These are phyloP conservation scores for Fusarium dimerum DNA, from an alignment of 2,329 filamentous ascomycete genomes.

Conservation along the genomic window DNA sequence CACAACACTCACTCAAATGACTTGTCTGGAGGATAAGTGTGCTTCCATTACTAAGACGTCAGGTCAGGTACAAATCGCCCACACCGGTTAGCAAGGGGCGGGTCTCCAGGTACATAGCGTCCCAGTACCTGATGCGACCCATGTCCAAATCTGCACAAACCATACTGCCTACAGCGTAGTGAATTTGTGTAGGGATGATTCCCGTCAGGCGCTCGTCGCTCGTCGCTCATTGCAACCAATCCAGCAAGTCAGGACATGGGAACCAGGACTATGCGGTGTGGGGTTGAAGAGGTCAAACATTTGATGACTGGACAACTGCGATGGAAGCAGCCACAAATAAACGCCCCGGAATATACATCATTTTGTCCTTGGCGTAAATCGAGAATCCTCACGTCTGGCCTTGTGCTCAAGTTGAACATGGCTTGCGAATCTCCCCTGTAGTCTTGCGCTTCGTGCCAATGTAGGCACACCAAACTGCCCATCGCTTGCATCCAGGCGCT, in stretches of 20 bases:
- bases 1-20: neutral
- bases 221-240: neutral
- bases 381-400: no score
- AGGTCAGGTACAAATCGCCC: conserved; percentile 43
- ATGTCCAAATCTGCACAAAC: conserved; percentile 19
- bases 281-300: no score
- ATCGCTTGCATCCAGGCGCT: no score
- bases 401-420: no score
- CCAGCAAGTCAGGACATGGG: conserved; percentile 11
- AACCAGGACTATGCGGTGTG: neutral
- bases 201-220: conserved; percentile 17
- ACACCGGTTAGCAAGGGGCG: conserved; percentile 34
- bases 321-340: no score
- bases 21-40: no score
- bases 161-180: conserved; percentile 7
- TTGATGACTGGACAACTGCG: no score
- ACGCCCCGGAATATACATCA: no score
- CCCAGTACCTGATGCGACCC: conserved; percentile 30
- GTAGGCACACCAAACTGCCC: no score
- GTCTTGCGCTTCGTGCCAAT: no score
- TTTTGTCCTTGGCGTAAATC: no score
- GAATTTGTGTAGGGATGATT: conserved; percentile 12
- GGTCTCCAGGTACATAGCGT: conserved; percentile 36
- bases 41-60: conserved; percentile 29
- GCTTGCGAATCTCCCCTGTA: no score